These are phyloP conservation scores for Coelastrella sp. DNA, from an alignment of 139 green algal species.

Conservation along the genomic window DNA sequence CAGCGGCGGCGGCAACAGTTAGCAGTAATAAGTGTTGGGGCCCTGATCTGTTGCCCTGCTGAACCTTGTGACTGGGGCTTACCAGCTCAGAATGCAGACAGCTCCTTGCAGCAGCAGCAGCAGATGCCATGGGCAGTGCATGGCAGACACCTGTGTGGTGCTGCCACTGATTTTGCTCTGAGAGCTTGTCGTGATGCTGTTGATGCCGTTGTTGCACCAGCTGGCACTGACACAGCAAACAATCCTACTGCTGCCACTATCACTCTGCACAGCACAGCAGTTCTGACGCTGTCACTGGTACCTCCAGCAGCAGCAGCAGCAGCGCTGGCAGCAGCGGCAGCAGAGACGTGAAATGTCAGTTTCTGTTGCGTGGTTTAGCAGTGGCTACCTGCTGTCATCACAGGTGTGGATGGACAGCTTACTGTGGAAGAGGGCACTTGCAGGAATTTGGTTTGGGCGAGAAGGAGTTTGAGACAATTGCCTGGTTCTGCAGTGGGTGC, in stretches of 20 bases:
- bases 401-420: conserved; percentile 73
- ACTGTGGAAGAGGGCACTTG: conserved; percentile 59
- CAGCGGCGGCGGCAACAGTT: neutral
- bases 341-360: neutral
- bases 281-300: neutral
- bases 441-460: neutral
- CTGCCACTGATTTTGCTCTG: conserved; percentile 80
- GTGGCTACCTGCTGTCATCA: neutral
- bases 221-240: no score
- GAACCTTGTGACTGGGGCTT: neutral
- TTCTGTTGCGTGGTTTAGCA: neutral
- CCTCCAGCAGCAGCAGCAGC: neutral
- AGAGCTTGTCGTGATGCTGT: conserved; percentile 38
- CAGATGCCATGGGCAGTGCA: conserved; percentile 61
- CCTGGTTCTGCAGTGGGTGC: conserved; percentile 20
- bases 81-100: neutral
- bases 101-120: neutral
- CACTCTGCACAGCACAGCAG: neutral
- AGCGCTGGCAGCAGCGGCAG: neutral
- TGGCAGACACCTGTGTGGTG: conserved; percentile 85
- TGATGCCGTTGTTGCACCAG: no score
- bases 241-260: no score
- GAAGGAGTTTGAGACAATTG: neutral
- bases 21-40: neutral
- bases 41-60: neutral